Percentiles rank a stretch among this genome's conserved stretches.
Evolutionary conservation across 345 rosid genomes (phyloP).

Genomic region (Camelina hispida): DNA sequence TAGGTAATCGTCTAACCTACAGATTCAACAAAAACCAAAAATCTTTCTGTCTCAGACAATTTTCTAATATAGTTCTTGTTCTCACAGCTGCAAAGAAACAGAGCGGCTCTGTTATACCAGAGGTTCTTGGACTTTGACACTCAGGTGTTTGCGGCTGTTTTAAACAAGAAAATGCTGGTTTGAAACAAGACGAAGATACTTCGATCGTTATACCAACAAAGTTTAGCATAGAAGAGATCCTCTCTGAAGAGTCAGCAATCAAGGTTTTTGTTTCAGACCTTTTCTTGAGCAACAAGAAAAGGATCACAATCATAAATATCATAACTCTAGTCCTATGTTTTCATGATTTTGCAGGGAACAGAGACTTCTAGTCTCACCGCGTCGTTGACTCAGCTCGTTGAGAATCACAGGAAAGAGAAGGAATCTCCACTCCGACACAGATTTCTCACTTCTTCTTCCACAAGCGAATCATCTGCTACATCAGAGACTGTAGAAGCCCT

Average conservation of each 20-base stretch:
- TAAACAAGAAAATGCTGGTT: slow-evolving; percentile 26
- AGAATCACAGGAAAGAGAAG: slow-evolving; percentile 38
- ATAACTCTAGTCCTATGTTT: neutral
- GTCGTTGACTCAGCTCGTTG: slow-evolving; percentile 39
- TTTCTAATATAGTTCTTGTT: slow-evolving; percentile 5
- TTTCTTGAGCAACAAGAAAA: slow-evolving; percentile 6
- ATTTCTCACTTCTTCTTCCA: slow-evolving; percentile 15
- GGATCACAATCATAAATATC: neutral
- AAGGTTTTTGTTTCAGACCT: slow-evolving; percentile 25
- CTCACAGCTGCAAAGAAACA: slow-evolving; percentile 34
- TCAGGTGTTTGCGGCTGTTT: slow-evolving; percentile 33
- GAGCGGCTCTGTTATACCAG: slow-evolving; percentile 15
- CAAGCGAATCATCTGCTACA: slow-evolving; percentile 39
- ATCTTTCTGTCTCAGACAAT: neutral
- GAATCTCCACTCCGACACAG: neutral
- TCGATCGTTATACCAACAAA: slow-evolving; percentile 29
- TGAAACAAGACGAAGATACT: slow-evolving; percentile 27
- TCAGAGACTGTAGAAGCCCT: slow-evolving; percentile 42
- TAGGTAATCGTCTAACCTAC: slow-evolving; percentile 86
- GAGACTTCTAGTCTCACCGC: slow-evolving; percentile 36
- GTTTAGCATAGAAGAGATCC: slow-evolving; percentile 32
- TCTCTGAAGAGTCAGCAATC: slow-evolving; percentile 36
- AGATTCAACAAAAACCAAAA: neutral
- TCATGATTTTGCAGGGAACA: slow-evolving; percentile 22
- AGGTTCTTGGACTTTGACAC: slow-evolving; percentile 28